Base-by-base conservation (phyloP, 441 rosid species). In the Eutrema salsugineum region DNA sequence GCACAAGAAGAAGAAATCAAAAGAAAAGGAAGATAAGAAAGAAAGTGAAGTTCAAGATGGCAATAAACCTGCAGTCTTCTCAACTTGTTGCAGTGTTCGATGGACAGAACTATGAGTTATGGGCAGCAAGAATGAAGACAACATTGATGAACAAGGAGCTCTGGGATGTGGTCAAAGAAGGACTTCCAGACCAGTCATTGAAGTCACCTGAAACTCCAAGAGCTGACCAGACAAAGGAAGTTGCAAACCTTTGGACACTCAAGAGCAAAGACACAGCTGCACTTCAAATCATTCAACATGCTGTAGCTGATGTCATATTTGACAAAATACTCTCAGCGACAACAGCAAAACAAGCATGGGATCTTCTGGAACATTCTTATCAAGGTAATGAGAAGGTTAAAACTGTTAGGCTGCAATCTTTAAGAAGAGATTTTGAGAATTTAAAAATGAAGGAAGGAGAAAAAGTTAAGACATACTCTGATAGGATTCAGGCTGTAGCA, bases 381-480 rank as follows among this genome's bases (percentile, higher is more conserved):
- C 27, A 65, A 65, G 24, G 48, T 8, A 65, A 50, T 65, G 70
- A 50, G 0, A 49, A 51, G 10, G 60, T 24, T 0, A 65, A 66
- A n/a, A 50, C 27, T 24, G 48, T 66, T 3, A 66, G 11, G 11
- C 14, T 66, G 0, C 61, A 66, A 2, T 7, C 60, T 1, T 15
- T 38, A 11, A 50, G 49, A 36, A 66, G 50, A 38, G 60, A 66
- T 0, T 51, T 66, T 10, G 28, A 51, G 6, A 66, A 66, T 16
- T 12, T 66, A 7, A 66, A 66, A 19, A 66, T 50, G 39, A 51
- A 53, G 24, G 61, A 66, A 24, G 39, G 60, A 15, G 70, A 66
- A 15, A 66, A 36, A 11, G 35, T 49, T 2, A 49, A 50, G 0
- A 0, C 58, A 0, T 35, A 49, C 9, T 33, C 33, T 12, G 35